phyloP scores from a whole-genome alignment of 2,329 filamentous ascomycete genomes.

The Seiridium unicorne region DNA sequence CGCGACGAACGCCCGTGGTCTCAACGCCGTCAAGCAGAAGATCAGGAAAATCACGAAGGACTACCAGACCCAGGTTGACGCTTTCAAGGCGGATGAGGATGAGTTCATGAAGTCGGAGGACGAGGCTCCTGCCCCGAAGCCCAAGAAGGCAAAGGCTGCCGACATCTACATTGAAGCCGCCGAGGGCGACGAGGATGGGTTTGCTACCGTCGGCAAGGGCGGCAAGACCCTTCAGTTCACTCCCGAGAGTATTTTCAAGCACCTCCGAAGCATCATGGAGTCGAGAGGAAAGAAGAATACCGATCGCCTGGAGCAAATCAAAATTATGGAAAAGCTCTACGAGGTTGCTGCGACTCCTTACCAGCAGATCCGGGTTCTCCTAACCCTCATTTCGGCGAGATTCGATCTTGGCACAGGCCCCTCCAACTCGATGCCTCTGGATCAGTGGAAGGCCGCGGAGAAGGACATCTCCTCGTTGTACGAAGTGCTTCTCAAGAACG shows the following conservation, averaged over 20 bases:
- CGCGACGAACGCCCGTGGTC: conserved; percentile 85
- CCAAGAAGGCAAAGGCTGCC: conserved; percentile 52
- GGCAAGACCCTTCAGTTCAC: conserved; percentile 90
- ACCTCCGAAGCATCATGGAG: conserved; percentile 89
- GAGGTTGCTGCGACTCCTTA: conserved; percentile 90
- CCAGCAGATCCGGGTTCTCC: conserved; percentile 87
- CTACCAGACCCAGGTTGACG: conserved; percentile 81
- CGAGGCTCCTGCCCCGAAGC: conserved; percentile 51
- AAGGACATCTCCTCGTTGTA: conserved; percentile 80
- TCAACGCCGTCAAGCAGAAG: conserved; percentile 97
- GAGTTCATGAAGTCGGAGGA: conserved; percentile 84
- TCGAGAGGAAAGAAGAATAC: conserved; percentile 99
- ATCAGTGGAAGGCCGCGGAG: conserved; percentile 95
- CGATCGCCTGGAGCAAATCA: conserved; percentile 90
- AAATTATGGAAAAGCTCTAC: conserved; percentile 92
- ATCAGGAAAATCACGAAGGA: conserved; percentile 99
- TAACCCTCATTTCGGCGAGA: conserved; percentile 87
- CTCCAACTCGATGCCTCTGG: conserved; percentile 79
- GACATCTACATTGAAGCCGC: conserved; percentile 49
- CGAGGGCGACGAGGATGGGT: conserved; percentile 71
- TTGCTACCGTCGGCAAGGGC: conserved; percentile 83
- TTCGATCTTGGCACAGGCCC: conserved; percentile 86
- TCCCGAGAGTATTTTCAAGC: conserved; percentile 96
- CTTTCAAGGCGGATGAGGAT: conserved; percentile 81
- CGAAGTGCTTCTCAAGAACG: conserved; percentile 73